phyloP scores from a whole-genome alignment of 257 asterid species.

The Scutellaria minor region DNA sequence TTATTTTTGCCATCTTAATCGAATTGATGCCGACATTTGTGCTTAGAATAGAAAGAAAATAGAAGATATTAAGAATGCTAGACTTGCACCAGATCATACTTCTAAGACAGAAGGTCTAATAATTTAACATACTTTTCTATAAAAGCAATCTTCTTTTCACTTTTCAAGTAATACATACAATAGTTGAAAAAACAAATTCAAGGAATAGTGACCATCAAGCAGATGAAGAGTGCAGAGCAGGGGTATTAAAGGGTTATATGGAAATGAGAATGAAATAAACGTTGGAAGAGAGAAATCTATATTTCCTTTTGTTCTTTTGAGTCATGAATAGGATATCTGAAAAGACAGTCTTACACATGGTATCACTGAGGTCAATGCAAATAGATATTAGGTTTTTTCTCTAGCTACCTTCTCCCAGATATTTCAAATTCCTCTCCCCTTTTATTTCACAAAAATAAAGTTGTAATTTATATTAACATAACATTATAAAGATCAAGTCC shows the following conservation, averaged over 20 bases:
- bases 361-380: background rate
- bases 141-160: constrained; percentile 5
- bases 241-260: background rate
- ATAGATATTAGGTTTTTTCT: too few relatives aligned
- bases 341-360: background rate
- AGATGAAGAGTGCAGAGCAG: background rate
- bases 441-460: background rate
- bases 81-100: constrained; percentile 1
- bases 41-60: too few relatives aligned
- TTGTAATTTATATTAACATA: background rate
- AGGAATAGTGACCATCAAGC: background rate
- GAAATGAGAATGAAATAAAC: background rate
- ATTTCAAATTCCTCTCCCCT: background rate
- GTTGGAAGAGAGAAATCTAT: background rate
- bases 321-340: background rate
- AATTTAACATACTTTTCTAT: constrained; percentile 6
- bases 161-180: background rate
- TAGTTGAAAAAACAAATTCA: background rate
- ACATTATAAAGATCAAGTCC: background rate
- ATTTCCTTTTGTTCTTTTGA: background rate
- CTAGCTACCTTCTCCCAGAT: too few relatives aligned
- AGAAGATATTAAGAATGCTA: too few relatives aligned
- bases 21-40: too few relatives aligned
- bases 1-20: too few relatives aligned
- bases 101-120: constrained; percentile 1